Evolutionary conservation across 345 rosid genomes (phyloP).

Genomic region (Eucalyptus rudis): DNA sequence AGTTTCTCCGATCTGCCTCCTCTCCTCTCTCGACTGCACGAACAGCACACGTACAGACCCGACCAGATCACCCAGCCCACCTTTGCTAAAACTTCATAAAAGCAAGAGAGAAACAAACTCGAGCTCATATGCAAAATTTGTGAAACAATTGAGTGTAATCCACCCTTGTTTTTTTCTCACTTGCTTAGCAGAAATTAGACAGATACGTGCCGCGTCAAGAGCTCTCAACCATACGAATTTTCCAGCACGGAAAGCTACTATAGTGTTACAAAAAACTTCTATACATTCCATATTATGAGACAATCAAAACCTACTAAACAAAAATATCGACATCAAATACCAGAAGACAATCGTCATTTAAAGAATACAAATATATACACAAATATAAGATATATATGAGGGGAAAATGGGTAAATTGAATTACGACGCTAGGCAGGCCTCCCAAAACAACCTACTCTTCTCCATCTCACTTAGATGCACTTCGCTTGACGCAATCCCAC

Average conservation of each 20-base stretch:
- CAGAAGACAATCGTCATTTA: background rate
- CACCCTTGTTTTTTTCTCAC: background rate
- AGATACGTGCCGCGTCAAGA: background rate
- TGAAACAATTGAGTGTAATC: background rate
- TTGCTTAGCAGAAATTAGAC: background rate
- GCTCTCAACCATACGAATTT: background rate
- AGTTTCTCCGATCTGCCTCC: background rate
- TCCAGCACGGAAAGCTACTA: background rate
- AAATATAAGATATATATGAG: background rate
- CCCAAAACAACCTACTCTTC: conserved; percentile 25
- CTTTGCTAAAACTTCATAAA: background rate
- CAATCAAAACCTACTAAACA: background rate
- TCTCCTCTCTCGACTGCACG: background rate
- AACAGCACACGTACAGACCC: background rate
- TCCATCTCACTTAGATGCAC: conserved; percentile 4
- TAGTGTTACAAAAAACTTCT: background rate
- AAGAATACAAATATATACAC: background rate
- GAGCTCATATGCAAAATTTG: background rate
- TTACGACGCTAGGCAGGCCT: conserved; percentile 23
- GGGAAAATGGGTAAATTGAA: background rate
- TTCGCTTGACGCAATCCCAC: background rate
- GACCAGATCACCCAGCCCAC: background rate
- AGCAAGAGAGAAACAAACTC: background rate
- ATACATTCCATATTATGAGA: background rate
- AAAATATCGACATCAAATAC: background rate